Evolutionary conservation across 2,329 filamentous ascomycete species (phyloP).

Genomic region (Trichoderma hamatum): DNA sequence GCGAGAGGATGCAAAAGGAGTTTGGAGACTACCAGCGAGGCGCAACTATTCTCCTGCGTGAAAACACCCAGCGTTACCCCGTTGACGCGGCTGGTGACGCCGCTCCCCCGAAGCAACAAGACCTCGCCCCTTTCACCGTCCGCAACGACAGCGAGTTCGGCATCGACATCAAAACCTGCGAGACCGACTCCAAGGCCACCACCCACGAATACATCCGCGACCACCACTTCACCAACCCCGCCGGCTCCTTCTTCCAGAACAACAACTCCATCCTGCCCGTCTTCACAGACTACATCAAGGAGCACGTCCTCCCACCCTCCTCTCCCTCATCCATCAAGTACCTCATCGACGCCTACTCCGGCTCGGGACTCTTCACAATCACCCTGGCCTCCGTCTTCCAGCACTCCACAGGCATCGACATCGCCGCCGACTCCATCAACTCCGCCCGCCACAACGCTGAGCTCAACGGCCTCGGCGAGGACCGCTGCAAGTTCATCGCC

Average conservation of each 20-base stretch:
- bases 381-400: slow-evolving; percentile 85
- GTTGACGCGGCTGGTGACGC: slow-evolving; percentile 45
- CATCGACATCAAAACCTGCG: slow-evolving; percentile 81
- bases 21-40: slow-evolving; percentile 74
- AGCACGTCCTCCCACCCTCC: slow-evolving; percentile 64
- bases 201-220: slow-evolving; percentile 86
- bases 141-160: slow-evolving; percentile 58
- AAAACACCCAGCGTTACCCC: slow-evolving; percentile 72
- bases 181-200: slow-evolving; percentile 81
- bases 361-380: slow-evolving; percentile 95
- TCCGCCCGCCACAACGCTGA: slow-evolving; percentile 78
- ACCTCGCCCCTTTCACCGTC: slow-evolving; percentile 41
- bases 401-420: slow-evolving; percentile 86
- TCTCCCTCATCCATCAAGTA: slow-evolving; percentile 66
- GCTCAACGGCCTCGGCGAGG: slow-evolving; percentile 69
- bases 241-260: slow-evolving; percentile 97
- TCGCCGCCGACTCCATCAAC: slow-evolving; percentile 75
- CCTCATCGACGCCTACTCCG: slow-evolving; percentile 96
- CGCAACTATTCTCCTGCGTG: slow-evolving; percentile 85
- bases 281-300: slow-evolving; percentile 86
- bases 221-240: slow-evolving; percentile 86
- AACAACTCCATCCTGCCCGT: slow-evolving; percentile 94
- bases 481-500: slow-evolving; percentile 81
- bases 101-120: slow-evolving; percentile 33
- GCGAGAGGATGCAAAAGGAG: slow-evolving; percentile 72